These are phyloP conservation scores for Paramarasmius palmivorus DNA, from an alignment of 1,284 basidiomycete species.

Conservation along the genomic window DNA sequence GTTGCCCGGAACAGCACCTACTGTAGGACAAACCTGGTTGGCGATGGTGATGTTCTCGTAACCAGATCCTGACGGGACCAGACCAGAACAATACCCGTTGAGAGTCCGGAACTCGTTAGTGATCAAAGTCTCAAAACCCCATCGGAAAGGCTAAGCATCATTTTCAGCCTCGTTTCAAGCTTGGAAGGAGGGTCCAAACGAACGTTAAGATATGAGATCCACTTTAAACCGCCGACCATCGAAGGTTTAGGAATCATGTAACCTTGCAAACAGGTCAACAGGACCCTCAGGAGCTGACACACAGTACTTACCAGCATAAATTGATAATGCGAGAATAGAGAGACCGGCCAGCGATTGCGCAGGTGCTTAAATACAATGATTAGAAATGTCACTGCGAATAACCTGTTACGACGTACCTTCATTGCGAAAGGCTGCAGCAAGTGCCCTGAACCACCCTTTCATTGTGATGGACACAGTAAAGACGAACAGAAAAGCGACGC, in stretches of 20 bases:
- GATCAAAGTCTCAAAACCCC: constrained; percentile 49
- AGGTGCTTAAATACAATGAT: constrained; percentile 25
- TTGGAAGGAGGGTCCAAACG: constrained; percentile 28
- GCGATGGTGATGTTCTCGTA: constrained; percentile 51
- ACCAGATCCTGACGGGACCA: constrained; percentile 47
- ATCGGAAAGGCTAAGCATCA: constrained; percentile 37
- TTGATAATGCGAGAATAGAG: constrained; percentile 41
- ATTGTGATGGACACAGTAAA: constrained; percentile 44
- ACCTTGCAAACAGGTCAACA: constrained; percentile 29
- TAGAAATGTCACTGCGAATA: background rate
- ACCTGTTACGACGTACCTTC: constrained; percentile 15
- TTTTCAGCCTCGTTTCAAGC: constrained; percentile 3
- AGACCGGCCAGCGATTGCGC: constrained; percentile 54
- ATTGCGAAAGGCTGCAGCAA: constrained; percentile 47
- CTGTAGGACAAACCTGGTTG: constrained; percentile 64
- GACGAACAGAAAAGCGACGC: constrained; percentile 48
- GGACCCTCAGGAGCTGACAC: constrained; percentile 51
- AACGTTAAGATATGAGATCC: constrained; percentile 7
- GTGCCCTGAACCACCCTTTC: constrained; percentile 54
- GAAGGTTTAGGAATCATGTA: constrained; percentile 36
- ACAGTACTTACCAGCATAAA: constrained; percentile 34
- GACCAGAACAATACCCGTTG: constrained; percentile 37
- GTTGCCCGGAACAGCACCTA: constrained; percentile 52
- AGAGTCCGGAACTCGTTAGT: constrained; percentile 56
- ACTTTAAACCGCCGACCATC: constrained; percentile 2